phyloP scores from a whole-genome alignment of 768 basidiomycete species.

The Gautieria morchelliformis region DNA sequence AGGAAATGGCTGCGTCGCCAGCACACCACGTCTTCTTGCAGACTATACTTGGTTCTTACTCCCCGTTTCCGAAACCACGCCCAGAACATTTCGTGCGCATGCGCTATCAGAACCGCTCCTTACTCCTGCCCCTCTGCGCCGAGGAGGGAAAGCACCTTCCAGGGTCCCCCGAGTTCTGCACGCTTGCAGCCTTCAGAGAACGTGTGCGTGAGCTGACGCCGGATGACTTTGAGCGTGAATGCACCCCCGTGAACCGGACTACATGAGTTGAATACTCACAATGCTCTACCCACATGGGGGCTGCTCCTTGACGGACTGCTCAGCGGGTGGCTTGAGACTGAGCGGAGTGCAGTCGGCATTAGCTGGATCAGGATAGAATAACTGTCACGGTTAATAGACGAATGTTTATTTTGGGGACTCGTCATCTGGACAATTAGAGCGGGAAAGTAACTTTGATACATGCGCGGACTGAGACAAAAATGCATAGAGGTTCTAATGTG shows the following conservation, averaged over 20 bases:
- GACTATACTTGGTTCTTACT: neutral
- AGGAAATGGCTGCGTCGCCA: constrained; percentile 8
- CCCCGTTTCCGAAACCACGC: neutral
- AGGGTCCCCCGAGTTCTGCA: constrained; percentile 68
- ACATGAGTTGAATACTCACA: neutral
- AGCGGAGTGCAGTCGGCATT: too few species aligned
- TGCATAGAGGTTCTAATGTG: too few species aligned
- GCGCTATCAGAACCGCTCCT: constrained; percentile 62
- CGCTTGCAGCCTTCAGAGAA: constrained; percentile 50
- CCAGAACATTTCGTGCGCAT: constrained; percentile 38
- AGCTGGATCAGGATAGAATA: too few species aligned
- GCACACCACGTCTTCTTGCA: neutral
- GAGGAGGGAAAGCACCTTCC: constrained; percentile 56
- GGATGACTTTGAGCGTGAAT: constrained; percentile 56
- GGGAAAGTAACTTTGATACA: too few species aligned
- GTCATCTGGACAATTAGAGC: neutral
- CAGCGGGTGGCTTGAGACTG: too few species aligned
- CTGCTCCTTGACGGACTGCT: too few species aligned
- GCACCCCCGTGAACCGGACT: constrained; percentile 24
- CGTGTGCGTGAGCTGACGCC: constrained; percentile 60
- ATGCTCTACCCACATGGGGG: too few species aligned
- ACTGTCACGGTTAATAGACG: neutral
- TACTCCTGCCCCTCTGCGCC: constrained; percentile 56
- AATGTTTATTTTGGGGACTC: too few species aligned
- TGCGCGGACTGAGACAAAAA: too few species aligned